Evolutionary conservation across 257 asterid genomes (phyloP), one percentile per base, ranked within the genome.

Genomic region (Nemophila menziesii): DNA sequence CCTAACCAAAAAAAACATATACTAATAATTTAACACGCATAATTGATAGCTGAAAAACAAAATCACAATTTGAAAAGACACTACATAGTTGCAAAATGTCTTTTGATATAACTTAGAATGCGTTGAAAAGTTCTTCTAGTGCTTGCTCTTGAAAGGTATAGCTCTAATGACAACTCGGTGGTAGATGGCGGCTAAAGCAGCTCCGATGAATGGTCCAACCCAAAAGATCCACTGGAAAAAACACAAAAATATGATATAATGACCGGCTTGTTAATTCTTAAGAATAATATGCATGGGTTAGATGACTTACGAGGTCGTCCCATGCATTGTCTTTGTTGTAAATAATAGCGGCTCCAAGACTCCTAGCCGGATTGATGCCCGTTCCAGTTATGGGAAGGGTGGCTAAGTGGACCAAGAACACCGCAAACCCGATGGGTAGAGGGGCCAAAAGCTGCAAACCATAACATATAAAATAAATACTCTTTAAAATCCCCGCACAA

Each of bases 201-300:
- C 93, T 53, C 93, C 93, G 5, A 69, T 43, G 68, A 80, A 77
- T 4, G 93, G 93, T 54, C 93, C 93, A 6, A 80, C 89, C 93
- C 85, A 81, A 70, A 81, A 81, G 16, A 81, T 36, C 89, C 85
- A 77, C 77, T 78, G 82, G 16, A 34, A 39, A n/a, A 4, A 36
- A 24, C 3, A 49, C n/a, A n/a, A n/a, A n/a, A n/a, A n/a, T n/a
- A n/a, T n/a, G n/a, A n/a, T n/a, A n/a, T n/a, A n/a, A n/a, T n/a
- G n/a, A n/a, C n/a, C n/a, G n/a, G n/a, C n/a, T n/a, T n/a, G n/a
- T n/a, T n/a, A n/a, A n/a, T n/a, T n/a, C 21, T 18, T 22, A 24
- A 23, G 5, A 36, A 12, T 5, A 44, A 29, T 10, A 0, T 11
- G 5, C 19, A 46, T 2, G 33, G 7, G 19, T 9, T 39, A 20